These are phyloP conservation scores for Colletotrichum agaves DNA, from an alignment of 2,329 filamentous ascomycete species.

Conservation along the genomic window DNA sequence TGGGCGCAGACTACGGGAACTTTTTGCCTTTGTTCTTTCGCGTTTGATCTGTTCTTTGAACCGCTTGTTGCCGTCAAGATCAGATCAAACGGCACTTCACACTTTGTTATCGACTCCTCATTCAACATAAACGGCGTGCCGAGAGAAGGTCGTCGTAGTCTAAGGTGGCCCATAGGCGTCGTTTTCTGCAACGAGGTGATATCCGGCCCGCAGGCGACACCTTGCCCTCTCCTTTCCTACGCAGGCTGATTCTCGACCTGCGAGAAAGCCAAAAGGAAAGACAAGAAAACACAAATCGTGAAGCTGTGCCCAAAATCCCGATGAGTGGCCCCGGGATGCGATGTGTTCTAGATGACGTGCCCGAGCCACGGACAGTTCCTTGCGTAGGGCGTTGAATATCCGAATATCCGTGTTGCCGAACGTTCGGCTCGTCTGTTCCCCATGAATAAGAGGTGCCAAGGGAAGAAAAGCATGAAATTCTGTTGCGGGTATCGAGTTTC, in stretches of 20 bases:
- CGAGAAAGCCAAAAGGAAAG: too few relatives aligned
- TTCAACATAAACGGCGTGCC: neutral
- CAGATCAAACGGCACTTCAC: constrained; percentile 19
- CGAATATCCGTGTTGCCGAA: neutral
- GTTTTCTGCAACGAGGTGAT: neutral
- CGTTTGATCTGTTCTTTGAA: neutral
- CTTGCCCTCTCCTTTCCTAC: neutral
- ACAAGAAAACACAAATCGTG: neutral
- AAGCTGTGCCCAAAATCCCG: too few relatives aligned
- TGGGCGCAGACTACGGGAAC: too few relatives aligned
- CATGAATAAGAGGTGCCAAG: too few relatives aligned
- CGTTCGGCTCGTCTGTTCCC: neutral
- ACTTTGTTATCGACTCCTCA: neutral
- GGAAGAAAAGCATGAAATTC: neutral
- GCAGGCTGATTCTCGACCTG: too few relatives aligned
- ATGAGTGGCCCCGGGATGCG: too few relatives aligned
- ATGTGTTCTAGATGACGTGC: neutral
- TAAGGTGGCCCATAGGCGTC: neutral
- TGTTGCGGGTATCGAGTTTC: too few relatives aligned
- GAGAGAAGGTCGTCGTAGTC: neutral
- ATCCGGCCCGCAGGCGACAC: neutral
- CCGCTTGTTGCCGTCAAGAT: neutral
- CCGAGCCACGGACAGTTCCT: neutral
- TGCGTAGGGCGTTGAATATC: neutral
- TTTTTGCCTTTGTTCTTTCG: neutral